Percentiles rank a stretch among this genome's conserved stretches.
Conservation (phyloP, 495 filamentous ascomycete genomes). For the Xylaria curta region DNA sequence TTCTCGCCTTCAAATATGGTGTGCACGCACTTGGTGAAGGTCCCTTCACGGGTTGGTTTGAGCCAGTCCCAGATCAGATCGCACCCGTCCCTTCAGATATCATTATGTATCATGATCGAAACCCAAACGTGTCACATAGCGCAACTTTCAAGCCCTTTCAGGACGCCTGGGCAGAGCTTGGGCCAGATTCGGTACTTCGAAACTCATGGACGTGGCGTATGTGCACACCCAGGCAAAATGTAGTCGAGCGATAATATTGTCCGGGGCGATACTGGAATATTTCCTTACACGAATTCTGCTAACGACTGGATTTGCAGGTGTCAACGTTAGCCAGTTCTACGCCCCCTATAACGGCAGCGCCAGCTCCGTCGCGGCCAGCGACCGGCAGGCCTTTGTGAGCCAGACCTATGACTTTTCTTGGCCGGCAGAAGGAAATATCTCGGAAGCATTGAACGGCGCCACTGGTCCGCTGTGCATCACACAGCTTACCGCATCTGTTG, state of each 20-base stretch:
- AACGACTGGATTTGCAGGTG: neutral
- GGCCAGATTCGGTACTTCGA: conserved; percentile 9
- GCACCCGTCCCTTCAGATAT: no score
- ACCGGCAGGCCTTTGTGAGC: conserved; percentile 6
- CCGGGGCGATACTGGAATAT: neutral
- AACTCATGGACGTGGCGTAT: conserved; percentile 15
- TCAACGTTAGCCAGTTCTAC: conserved; percentile 9
- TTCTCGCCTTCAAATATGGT: no score
- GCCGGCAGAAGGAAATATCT: conserved; percentile 6
- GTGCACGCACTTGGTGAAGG: no score
- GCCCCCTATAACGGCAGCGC: conserved; percentile 7
- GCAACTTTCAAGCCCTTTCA: no score
- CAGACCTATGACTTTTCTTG: conserved; percentile 12
- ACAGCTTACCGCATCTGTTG: neutral
- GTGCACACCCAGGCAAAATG: neutral
- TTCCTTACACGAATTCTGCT: neutral
- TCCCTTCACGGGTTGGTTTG: no score
- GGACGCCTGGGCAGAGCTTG: neutral
- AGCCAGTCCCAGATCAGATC: no score
- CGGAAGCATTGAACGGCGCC: neutral
- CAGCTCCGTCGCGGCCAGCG: neutral
- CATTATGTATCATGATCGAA: no score
- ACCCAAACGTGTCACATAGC: no score
- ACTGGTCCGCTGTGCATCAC: neutral
- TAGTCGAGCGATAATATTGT: conserved; percentile 1